Conservation (phyloP, 2,329 filamentous ascomycete species). For the Trichoderma breve region DNA sequence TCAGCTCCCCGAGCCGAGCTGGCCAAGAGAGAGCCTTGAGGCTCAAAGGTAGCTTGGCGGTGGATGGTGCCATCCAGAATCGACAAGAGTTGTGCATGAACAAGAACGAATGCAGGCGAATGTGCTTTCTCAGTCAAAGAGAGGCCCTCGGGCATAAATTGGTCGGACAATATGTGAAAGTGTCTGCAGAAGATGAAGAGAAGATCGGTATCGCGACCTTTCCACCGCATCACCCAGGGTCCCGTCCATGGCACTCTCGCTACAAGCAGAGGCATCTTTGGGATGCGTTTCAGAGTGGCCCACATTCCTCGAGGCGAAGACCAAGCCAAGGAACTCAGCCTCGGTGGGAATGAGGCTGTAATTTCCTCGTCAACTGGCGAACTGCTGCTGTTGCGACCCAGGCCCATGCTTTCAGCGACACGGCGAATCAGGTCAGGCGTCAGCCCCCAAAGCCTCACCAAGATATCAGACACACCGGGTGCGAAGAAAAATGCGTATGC, state of each 20-base stretch:
- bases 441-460: slow-evolving; percentile 78
- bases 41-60: slow-evolving; percentile 60
- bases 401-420: slow-evolving; percentile 65
- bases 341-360: slow-evolving; percentile 66
- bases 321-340: slow-evolving; percentile 58
- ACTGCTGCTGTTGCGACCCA: slow-evolving; percentile 51
- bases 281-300: slow-evolving; percentile 62
- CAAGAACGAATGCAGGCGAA: slow-evolving; percentile 73
- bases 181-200: slow-evolving; percentile 92
- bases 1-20: slow-evolving; percentile 57
- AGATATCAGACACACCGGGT: slow-evolving; percentile 77
- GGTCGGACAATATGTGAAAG: slow-evolving; percentile 74
- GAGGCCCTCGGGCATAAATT: slow-evolving; percentile 61
- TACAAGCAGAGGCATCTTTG: slow-evolving; percentile 64
- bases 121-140: slow-evolving; percentile 57
- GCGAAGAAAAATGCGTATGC: slow-evolving; percentile 94
- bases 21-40: slow-evolving; percentile 42
- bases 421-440: slow-evolving; percentile 67
- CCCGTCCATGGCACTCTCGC: slow-evolving; percentile 80
- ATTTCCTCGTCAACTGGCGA: slow-evolving; percentile 61
- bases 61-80: slow-evolving; percentile 83
- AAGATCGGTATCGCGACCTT: slow-evolving; percentile 80
- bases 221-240: slow-evolving; percentile 82
- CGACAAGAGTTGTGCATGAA: slow-evolving; percentile 78
- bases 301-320: slow-evolving; percentile 49